Percentiles rank a stretch among this genome's conserved stretches.
phyloP scores from a whole-genome alignment of 208 protist genomes.

The Acanthamoeba royreba region DNA sequence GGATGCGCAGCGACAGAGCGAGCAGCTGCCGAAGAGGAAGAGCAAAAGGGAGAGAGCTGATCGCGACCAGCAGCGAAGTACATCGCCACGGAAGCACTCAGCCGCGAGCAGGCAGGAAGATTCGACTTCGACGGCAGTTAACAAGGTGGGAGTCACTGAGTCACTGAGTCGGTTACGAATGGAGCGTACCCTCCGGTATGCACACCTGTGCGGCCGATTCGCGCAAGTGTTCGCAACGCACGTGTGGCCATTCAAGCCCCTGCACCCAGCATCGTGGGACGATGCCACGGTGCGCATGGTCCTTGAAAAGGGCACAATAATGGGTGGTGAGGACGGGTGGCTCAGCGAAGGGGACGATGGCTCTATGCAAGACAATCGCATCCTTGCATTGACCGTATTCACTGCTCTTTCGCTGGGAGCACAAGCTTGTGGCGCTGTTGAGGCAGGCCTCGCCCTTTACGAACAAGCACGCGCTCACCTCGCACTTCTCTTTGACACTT shows the following conservation, averaged over 20 bases:
- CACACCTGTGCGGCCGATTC: neutral
- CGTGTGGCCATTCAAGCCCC: neutral
- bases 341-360: neutral
- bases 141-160: no score
- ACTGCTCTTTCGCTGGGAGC: neutral
- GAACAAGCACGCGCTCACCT: neutral
- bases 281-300: neutral
- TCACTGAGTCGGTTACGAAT: neutral
- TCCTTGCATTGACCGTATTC: neutral
- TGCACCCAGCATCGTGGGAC: neutral
- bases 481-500: constrained; percentile 1
- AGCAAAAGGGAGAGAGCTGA: no score
- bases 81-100: no score
- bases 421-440: neutral
- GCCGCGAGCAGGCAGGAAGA: neutral
- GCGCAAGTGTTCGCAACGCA: neutral
- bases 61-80: no score
- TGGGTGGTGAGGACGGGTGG: neutral
- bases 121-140: neutral
- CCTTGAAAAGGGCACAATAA: neutral
- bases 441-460: neutral
- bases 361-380: neutral
- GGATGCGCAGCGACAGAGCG: no score
- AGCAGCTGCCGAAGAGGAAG: no score
- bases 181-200: neutral